These are phyloP conservation scores for Deuterostichococcus epilithicus DNA, from an alignment of 139 green algal genomes.

Conservation along the genomic window DNA sequence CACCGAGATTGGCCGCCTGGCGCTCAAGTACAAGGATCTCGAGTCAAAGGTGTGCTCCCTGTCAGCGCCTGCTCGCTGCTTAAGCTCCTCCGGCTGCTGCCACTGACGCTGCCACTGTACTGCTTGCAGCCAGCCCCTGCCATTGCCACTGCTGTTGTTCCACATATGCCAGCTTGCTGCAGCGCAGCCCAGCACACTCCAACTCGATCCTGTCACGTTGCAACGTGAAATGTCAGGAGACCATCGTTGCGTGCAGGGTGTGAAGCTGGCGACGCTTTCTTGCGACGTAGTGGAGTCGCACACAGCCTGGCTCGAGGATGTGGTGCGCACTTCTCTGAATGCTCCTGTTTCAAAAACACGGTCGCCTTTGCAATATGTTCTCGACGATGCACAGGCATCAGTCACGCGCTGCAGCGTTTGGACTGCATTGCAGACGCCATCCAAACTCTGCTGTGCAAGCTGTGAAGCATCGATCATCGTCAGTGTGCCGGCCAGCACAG, in stretches of 20 bases:
- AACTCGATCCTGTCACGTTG: no score
- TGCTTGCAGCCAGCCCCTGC: no score
- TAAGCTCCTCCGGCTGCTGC: no score
- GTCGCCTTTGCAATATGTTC: no score
- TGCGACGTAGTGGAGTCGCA: slow-evolving; percentile 32
- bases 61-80: no score
- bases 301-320: slow-evolving; percentile 34
- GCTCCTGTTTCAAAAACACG: not conserved
- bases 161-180: not conserved
- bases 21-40: slow-evolving; percentile 33
- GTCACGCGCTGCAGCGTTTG: no score
- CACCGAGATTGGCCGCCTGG: slow-evolving; percentile 47
- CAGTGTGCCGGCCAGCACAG: no score
- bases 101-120: not conserved
- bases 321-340: slow-evolving; percentile 14
- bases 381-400: no score
- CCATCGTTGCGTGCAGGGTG: slow-evolving; percentile 25
- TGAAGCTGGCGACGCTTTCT: slow-evolving; percentile 44
- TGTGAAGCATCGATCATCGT: no score
- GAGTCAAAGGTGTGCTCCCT: not conserved
- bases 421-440: no score
- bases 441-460: no score
- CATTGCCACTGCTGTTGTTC: not conserved
- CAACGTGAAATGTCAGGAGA: no score
- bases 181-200: not conserved